phyloP scores from a whole-genome alignment of 139 green algal species.

The Zygnema circumcarinatum region DNA sequence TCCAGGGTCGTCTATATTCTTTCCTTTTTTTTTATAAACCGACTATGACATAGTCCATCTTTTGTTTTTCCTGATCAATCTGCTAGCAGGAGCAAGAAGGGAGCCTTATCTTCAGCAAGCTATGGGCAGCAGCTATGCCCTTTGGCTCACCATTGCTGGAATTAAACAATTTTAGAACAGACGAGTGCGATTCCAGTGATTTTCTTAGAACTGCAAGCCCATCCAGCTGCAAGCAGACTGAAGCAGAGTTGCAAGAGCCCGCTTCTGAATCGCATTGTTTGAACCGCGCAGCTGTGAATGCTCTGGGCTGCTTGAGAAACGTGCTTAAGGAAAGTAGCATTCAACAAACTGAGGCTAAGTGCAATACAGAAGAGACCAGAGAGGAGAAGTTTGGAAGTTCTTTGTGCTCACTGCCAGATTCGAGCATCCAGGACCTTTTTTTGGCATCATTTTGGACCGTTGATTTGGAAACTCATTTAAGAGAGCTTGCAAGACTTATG shows the following conservation, averaged over 20 bases:
- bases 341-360: too few relatives aligned
- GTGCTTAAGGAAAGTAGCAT: not conserved
- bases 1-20: too few relatives aligned
- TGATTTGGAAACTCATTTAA: conserved; percentile 17
- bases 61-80: too few relatives aligned
- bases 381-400: not conserved
- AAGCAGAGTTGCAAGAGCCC: too few relatives aligned
- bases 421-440: not conserved
- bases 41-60: too few relatives aligned
- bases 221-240: not conserved
- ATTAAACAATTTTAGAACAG: too few relatives aligned
- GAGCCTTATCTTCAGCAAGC: not conserved
- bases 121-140: not conserved
- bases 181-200: too few relatives aligned
- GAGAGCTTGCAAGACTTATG: not conserved
- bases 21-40: too few relatives aligned
- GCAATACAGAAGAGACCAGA: not conserved
- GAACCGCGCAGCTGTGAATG: not conserved
- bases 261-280: not conserved
- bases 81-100: not conserved
- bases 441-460: not conserved
- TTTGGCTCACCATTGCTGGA: not conserved
- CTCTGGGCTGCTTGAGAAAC: not conserved
- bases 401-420: conserved; percentile 5
- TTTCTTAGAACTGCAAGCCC: not conserved